Conservation (phyloP, 371 early-diverging fungal genomes). For the Mucor sp. region DNA sequence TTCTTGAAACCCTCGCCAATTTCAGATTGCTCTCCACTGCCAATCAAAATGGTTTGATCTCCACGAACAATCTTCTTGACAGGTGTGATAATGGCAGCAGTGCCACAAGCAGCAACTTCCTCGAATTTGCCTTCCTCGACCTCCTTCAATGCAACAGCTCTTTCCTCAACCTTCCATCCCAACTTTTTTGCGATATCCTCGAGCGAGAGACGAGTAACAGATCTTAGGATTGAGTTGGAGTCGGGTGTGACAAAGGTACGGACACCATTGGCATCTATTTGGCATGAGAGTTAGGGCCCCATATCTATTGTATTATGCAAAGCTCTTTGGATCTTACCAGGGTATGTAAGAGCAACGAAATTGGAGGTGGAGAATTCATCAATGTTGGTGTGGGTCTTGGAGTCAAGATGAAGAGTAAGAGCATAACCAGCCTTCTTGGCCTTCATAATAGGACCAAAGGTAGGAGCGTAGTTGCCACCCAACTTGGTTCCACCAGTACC, state of each 20-base stretch:
- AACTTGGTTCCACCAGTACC: slow-evolving; percentile 72
- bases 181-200: slow-evolving; percentile 64
- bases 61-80: slow-evolving; percentile 71
- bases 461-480: slow-evolving; percentile 81
- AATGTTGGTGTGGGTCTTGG: slow-evolving; percentile 64
- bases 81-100: slow-evolving; percentile 79
- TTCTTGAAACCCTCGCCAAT: slow-evolving; percentile 61
- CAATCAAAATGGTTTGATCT: slow-evolving; percentile 38
- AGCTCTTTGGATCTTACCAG: slow-evolving; percentile 24
- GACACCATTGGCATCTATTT: slow-evolving; percentile 45
- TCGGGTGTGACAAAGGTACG: slow-evolving; percentile 75
- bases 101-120: slow-evolving; percentile 80
- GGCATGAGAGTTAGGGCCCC: neutral
- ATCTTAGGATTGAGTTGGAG: slow-evolving; percentile 63
- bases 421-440: slow-evolving; percentile 71
- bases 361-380: slow-evolving; percentile 87
- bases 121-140: slow-evolving; percentile 62
- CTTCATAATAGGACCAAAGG: slow-evolving; percentile 55
- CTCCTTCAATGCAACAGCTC: slow-evolving; percentile 61
- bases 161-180: slow-evolving; percentile 71
- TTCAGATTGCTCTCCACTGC: slow-evolving; percentile 39
- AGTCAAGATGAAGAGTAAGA: slow-evolving; percentile 76
- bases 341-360: slow-evolving; percentile 71
- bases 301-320: neutral
- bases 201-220: slow-evolving; percentile 75